Percentiles rank a stretch among this genome's conserved stretches.
Evolutionary conservation across 345 rosid species (phyloP).

Genomic region (Lepidium africanum): DNA sequence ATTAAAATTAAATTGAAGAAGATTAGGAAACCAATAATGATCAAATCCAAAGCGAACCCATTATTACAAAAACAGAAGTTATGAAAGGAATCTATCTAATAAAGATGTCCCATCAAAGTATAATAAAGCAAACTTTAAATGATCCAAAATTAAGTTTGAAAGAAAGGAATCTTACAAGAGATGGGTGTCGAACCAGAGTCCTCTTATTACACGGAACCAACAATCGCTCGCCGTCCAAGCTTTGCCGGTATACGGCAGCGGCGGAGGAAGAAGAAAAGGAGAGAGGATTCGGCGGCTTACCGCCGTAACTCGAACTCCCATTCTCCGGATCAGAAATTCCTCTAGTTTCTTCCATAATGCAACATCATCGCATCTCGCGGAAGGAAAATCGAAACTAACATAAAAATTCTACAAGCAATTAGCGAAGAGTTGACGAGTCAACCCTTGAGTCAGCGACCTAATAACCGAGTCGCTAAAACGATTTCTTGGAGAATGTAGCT

Average conservation of each 20-base stretch:
- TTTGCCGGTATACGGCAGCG: constrained; percentile 22
- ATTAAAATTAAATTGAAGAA: neutral
- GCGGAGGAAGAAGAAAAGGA: constrained; percentile 31
- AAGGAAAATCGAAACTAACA: neutral
- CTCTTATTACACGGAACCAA: constrained; percentile 37
- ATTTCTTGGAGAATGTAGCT: constrained; percentile 7
- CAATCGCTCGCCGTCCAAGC: constrained; percentile 25
- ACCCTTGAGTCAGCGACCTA: constrained; percentile 6
- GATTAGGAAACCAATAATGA: constrained; percentile 1
- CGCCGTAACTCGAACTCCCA: constrained; percentile 50
- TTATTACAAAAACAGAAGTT: neutral
- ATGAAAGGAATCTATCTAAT: neutral
- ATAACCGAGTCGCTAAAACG: constrained; percentile 3
- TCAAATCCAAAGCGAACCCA: neutral
- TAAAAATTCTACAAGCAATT: neutral
- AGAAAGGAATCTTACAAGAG: constrained; percentile 46
- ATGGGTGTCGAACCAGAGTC: constrained; percentile 63
- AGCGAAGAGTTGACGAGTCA: constrained; percentile 11
- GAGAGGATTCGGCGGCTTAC: constrained; percentile 63
- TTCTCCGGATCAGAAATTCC: constrained; percentile 35
- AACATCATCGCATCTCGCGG: constrained; percentile 35
- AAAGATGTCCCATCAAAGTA: neutral
- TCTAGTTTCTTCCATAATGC: constrained; percentile 53
- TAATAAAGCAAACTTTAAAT: neutral
- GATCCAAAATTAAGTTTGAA: neutral